Percentiles rank a stretch among this genome's conserved stretches.
These are phyloP conservation scores for Metschnikowia peoriensis DNA, from an alignment of 805 yeast genomes.

Conservation along the genomic window DNA sequence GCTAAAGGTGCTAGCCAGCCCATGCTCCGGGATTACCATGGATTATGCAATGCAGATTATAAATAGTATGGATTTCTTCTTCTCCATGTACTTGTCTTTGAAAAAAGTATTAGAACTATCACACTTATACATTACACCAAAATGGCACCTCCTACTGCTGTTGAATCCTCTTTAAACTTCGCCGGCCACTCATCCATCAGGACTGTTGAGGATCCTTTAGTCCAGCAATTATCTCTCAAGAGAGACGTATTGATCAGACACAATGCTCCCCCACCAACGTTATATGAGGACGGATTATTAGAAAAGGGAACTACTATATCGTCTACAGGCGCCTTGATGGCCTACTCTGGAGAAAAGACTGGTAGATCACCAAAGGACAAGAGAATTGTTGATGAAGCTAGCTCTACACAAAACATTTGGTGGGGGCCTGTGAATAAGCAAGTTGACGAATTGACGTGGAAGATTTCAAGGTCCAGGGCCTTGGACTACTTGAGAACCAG, in stretches of 20 bases:
- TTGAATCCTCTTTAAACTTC: constrained; percentile 44
- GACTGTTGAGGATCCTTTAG: constrained; percentile 40
- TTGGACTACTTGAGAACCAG: constrained; percentile 95
- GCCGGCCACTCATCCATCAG: constrained; percentile 38
- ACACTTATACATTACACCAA: constrained; percentile 4
- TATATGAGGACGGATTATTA: constrained; percentile 90
- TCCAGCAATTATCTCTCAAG: constrained; percentile 45
- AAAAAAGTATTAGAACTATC: background rate
- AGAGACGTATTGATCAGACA: constrained; percentile 72
- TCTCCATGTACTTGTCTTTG: background rate
- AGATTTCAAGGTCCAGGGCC: constrained; percentile 93
- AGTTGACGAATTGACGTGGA: constrained; percentile 92
- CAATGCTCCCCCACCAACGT: constrained; percentile 88
- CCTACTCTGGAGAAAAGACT: constrained; percentile 92
- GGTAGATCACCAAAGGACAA: constrained; percentile 99
- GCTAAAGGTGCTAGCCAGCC: constrained; percentile 2
- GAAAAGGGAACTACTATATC: constrained; percentile 91
- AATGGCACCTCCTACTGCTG: constrained; percentile 47
- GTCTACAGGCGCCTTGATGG: constrained; percentile 91
- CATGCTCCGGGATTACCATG: constrained; percentile 7
- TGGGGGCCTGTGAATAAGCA: constrained; percentile 99
- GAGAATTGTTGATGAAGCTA: constrained; percentile 92
- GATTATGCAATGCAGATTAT: constrained; percentile 11
- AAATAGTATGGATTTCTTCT: constrained; percentile 11
- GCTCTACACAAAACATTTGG: constrained; percentile 85